A percentile compares a stretch with the other conserved stretches of the same genome.
Evolutionary conservation across 2,329 filamentous ascomycete genomes (phyloP).

Genomic region (Dactylella cylindrospora): DNA sequence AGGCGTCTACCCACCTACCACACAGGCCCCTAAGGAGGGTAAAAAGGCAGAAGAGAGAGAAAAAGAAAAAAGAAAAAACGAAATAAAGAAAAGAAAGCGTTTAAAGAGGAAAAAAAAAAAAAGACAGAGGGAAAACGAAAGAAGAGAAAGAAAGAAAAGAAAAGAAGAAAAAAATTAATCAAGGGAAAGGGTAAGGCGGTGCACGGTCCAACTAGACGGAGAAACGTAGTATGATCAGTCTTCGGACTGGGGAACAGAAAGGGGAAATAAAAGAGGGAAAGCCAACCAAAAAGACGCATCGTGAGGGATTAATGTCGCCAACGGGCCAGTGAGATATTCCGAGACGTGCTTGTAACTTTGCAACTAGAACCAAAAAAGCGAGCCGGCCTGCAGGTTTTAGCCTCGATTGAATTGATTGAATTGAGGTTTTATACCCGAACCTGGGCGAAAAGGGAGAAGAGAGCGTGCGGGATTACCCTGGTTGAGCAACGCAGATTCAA

Average conservation of each 20-base stretch:
- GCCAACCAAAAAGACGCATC: conserved; percentile 26
- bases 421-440: too few relatives aligned
- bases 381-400: too few relatives aligned
- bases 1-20: conserved; percentile 6
- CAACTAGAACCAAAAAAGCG: too few relatives aligned
- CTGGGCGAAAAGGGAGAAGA: not conserved
- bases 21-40: too few relatives aligned
- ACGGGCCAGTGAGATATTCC: conserved; percentile 43
- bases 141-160: not conserved
- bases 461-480: conserved; percentile 36
- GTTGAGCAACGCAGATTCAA: conserved; percentile 40
- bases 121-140: not conserved
- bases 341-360: too few relatives aligned
- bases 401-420: too few relatives aligned
- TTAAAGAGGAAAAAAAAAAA: conserved; percentile 10
- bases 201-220: conserved; percentile 23
- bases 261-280: not conserved
- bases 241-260: not conserved
- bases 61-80: not conserved
- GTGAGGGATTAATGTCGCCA: conserved; percentile 44
- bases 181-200: too few relatives aligned
- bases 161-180: conserved; percentile 16
- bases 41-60: not conserved
- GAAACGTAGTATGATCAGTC: conserved; percentile 22
- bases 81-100: not conserved